Evolutionary conservation across 306 rosid species (phyloP), one percentile per base, ranked within the genome.

Genomic region (Cicer pinnatifidum): DNA sequence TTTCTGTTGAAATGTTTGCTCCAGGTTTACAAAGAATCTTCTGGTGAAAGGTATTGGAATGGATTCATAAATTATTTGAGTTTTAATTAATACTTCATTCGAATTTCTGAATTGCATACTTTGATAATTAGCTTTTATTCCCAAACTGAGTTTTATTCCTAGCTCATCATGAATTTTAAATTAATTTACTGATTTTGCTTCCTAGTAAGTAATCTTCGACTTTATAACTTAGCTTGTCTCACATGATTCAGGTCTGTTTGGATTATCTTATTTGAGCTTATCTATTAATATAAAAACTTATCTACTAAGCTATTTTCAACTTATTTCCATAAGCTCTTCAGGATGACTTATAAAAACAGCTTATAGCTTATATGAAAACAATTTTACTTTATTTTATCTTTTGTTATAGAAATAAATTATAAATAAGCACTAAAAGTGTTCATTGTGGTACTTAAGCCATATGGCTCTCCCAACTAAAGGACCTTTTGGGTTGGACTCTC

Each of bases 11-110:
- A 50, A 40, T 82, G 77, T 69, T 56, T 91, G 75, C 47, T 69
- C 45, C 85, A 92, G 98, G 96, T 67, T 57, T 7, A 37, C 47
- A 83, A 87, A 72, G 79, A 75, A 73, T 86, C 84, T 76, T 77
- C 82, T 8, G 88, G 54, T 88, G 82, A 75, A 70, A 88, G 97
- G 98, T 93, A 86, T 67, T 44, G 64, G 52, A 62, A 43, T 50
- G 10, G 67, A 61, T 59, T 52, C 40, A 10, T 45, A 58, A 44
- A 71, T 76, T 78, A 15, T 57, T 63, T 72, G 33, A 6, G 51
- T 69, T 51, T 39, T 43, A 40, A 50, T 37, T 41, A 67, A 40
- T 56, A 19, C 33, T 63, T 12, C 39, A 16, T 13, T 11, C 67
- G 19, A 51, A 63, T 50, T 38, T 63, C 35, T 33, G 1, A 20